Evolutionary conservation across 768 basidiomycete genomes (phyloP).

Genomic region (Rhizopogon vesiculosus): DNA sequence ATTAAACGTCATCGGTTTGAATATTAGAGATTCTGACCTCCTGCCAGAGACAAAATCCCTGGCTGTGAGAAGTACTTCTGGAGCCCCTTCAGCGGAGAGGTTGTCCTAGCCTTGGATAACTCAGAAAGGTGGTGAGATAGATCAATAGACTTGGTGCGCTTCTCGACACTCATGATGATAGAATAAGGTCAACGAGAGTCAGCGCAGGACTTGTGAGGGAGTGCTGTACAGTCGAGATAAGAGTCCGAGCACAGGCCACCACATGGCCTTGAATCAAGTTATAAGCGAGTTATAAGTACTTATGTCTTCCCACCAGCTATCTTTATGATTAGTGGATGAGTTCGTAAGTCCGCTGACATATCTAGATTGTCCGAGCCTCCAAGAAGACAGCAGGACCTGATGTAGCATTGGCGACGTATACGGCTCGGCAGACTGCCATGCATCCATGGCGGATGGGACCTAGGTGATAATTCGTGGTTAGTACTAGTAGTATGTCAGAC

Average conservation of each 20-base stretch:
- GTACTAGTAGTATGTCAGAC: no score
- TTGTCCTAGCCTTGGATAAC: conserved; percentile 40
- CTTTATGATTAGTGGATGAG: no score
- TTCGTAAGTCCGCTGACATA: no score
- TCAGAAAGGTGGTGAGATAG: conserved; percentile 70
- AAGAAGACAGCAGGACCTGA: no score
- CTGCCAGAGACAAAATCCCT: conserved; percentile 59
- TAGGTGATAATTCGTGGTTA: no score
- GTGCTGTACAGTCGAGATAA: background rate
- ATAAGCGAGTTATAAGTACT: background rate
- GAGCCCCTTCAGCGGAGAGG: conserved; percentile 63
- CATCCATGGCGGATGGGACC: no score
- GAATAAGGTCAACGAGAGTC: background rate
- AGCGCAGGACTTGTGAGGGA: background rate
- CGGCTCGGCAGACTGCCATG: no score
- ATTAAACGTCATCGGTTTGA: conserved; percentile 1
- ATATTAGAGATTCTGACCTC: conserved; percentile 40
- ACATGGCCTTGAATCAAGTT: background rate
- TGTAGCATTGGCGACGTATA: no score
- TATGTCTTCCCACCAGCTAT: background rate
- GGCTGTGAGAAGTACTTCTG: conserved; percentile 53
- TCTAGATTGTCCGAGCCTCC: no score
- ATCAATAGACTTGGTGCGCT: conserved; percentile 49
- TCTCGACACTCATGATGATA: conserved; percentile 26
- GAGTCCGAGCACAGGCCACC: background rate